Conservation (phyloP, 306 rosid genomes). For the Inga oerstediana region DNA sequence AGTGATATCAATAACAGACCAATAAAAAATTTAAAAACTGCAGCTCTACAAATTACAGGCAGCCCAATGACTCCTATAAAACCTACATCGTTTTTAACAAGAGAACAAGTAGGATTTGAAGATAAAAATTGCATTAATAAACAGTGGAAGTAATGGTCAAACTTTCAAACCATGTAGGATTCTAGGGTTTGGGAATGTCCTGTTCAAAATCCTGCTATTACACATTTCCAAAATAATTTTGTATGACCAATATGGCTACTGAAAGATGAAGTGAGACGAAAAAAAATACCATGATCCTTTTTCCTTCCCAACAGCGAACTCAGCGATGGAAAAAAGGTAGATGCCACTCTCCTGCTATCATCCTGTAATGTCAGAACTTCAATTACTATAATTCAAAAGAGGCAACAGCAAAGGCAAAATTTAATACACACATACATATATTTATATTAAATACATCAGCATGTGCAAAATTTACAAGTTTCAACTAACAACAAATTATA, state of each 20-base stretch:
- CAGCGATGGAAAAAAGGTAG: background rate
- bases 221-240: background rate
- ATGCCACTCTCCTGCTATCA: slow-evolving; percentile 8
- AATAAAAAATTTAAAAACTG: background rate
- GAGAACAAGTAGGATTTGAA: background rate
- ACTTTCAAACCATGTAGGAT: background rate
- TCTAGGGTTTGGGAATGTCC: background rate
- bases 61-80: background rate
- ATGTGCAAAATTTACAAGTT: background rate
- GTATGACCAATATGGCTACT: background rate
- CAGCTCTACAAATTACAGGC: background rate
- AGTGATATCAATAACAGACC: background rate
- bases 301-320: background rate
- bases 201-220: background rate
- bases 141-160: background rate
- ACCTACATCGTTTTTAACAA: background rate
- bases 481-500: background rate
- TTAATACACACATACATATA: background rate
- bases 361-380: background rate
- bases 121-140: background rate
- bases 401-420: background rate
- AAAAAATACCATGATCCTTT: slow-evolving; percentile 3
- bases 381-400: background rate
- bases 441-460: background rate
- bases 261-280: background rate